Evolutionary conservation across 176 grass and related monocot genomes (phyloP).

Genomic region (Cocos nucifera): DNA sequence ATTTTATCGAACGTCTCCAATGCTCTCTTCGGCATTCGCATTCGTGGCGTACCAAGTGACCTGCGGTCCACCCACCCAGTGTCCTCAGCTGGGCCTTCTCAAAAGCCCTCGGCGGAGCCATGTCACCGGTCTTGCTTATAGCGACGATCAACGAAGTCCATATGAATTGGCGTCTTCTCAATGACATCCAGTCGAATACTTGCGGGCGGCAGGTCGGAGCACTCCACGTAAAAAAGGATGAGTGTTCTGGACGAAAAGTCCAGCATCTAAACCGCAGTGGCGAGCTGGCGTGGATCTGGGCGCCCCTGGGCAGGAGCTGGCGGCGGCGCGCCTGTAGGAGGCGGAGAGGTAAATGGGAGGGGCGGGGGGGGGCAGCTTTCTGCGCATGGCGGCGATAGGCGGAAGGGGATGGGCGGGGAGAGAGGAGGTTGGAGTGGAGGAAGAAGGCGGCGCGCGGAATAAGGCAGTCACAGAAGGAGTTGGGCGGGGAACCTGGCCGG

Average conservation of each 20-base stretch:
- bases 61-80: neutral
- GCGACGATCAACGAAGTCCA: constrained; percentile 2
- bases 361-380: neutral
- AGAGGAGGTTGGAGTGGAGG: constrained; percentile 2
- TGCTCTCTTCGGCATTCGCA: neutral
- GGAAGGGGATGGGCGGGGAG: no score
- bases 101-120: no score
- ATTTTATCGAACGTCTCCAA: neutral
- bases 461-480: neutral
- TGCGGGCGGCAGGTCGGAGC: neutral
- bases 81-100: neutral
- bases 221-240: neutral
- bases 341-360: neutral
- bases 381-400: neutral
- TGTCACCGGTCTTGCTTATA: no score
- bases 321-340: neutral
- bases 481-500: neutral
- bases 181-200: neutral
- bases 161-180: neutral
- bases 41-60: neutral
- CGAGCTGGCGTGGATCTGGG: neutral
- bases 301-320: neutral
- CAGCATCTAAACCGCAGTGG: neutral
- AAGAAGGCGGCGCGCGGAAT: neutral
- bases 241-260: constrained; percentile 8